Conservation (phyloP, 805 yeast species). For the Kurtzmaniella fragi region DNA sequence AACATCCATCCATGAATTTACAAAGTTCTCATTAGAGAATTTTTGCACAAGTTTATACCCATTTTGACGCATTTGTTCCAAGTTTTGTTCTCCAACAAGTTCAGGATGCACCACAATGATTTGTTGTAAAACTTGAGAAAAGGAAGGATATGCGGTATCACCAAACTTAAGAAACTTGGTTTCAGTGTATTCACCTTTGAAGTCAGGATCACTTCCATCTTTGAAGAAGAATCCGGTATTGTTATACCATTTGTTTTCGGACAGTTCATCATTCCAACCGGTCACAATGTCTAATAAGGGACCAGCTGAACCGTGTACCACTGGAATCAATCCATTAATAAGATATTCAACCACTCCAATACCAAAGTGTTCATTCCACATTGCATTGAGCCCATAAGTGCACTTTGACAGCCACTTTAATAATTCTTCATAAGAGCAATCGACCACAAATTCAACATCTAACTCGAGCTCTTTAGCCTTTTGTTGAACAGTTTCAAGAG, state of each 20-base stretch:
- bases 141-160: constrained; percentile 24
- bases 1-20: constrained; percentile 44
- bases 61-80: constrained; percentile 37
- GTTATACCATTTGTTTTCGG: constrained; percentile 22
- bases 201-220: constrained; percentile 70
- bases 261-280: constrained; percentile 7
- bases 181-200: constrained; percentile 8
- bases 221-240: constrained; percentile 80
- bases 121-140: constrained; percentile 45
- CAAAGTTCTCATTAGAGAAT: constrained; percentile 62
- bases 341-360: constrained; percentile 93
- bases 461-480: constrained; percentile 29
- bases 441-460: constrained; percentile 56
- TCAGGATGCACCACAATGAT: constrained; percentile 34
- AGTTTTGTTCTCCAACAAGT: constrained; percentile 23
- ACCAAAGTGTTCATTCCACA: constrained; percentile 99
- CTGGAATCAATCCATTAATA: constrained; percentile 80
- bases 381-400: constrained; percentile 81
- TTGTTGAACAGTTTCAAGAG: constrained; percentile 46
- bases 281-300: constrained; percentile 84
- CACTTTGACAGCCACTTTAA: constrained; percentile 48
- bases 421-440: constrained; percentile 67
- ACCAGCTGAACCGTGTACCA: constrained; percentile 94
- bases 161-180: constrained; percentile 1
- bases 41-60: constrained; percentile 45